phyloP scores from a whole-genome alignment of 192 early-diverging fungal genomes.

The Backusella morwellensis region DNA sequence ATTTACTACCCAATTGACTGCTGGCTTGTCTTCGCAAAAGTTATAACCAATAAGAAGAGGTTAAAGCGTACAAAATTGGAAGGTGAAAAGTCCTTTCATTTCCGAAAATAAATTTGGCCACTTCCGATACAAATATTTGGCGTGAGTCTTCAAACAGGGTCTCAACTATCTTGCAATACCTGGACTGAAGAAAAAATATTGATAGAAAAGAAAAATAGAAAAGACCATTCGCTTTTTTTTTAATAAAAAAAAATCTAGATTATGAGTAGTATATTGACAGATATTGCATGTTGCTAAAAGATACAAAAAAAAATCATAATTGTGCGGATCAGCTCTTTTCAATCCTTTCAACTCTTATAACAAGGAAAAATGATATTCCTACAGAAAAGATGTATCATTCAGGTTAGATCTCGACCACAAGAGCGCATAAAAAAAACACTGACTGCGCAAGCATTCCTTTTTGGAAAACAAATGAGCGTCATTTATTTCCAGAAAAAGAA shows the following conservation, averaged over 20 bases:
- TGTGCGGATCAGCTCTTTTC: not conserved
- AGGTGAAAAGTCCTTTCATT: not conserved
- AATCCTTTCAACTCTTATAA: not conserved
- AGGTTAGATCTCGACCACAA: too few relatives aligned
- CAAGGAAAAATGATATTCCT: not conserved
- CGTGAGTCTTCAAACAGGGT: too few relatives aligned
- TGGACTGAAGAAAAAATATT: not conserved
- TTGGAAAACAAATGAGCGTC: not conserved
- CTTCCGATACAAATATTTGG: too few relatives aligned
- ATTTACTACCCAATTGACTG: not conserved
- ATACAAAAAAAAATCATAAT: not conserved
- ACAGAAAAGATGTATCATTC: not conserved
- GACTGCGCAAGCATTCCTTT: not conserved
- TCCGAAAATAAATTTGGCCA: not conserved
- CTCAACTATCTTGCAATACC: too few relatives aligned
- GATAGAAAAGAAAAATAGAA: too few relatives aligned
- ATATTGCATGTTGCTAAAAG: too few relatives aligned
- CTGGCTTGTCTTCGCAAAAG: not conserved
- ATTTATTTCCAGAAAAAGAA: not conserved
- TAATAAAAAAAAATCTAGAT: too few relatives aligned
- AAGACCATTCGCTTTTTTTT: too few relatives aligned
- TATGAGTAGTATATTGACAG: too few relatives aligned
- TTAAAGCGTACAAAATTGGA: not conserved
- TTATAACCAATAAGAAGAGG: not conserved
- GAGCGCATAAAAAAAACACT: too few relatives aligned